phyloP scores from a whole-genome alignment of 257 asterid genomes.

The Paraleonurus japonicus region DNA sequence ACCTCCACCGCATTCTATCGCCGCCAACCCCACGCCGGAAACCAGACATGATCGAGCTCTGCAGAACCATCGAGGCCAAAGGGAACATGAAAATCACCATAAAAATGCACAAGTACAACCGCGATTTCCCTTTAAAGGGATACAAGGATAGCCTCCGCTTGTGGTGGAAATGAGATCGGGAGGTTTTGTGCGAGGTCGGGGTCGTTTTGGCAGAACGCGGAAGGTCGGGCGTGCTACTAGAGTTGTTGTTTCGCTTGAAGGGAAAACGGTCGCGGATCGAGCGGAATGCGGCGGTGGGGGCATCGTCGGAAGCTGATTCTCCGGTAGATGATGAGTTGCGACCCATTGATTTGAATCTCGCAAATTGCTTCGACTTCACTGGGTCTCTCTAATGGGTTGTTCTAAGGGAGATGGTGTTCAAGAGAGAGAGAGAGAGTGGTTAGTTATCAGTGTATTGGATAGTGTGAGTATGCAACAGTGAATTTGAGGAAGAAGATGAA shows the following conservation, averaged over 20 bases:
- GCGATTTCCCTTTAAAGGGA: conserved; percentile 53
- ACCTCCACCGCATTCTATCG: conserved; percentile 64
- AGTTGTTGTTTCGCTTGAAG: conserved; percentile 49
- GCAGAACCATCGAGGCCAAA: conserved; percentile 79
- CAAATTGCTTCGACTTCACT: conserved; percentile 17
- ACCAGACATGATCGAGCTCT: conserved; percentile 78
- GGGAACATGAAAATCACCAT: conserved; percentile 61
- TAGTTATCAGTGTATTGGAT: conserved; percentile 24
- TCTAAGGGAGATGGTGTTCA: conserved; percentile 1
- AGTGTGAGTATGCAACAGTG: conserved; percentile 26
- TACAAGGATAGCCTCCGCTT: conserved; percentile 42
- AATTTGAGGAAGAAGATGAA: conserved; percentile 4
- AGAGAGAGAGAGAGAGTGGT: conserved; percentile 15
- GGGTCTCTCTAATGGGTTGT: conserved; percentile 14
- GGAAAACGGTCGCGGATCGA: conserved; percentile 93
- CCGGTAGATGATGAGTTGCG: conserved; percentile 41
- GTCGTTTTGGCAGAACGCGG: conserved; percentile 45
- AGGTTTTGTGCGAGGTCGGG: conserved; percentile 38
- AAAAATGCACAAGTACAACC: conserved; percentile 61
- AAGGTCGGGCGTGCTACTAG: conserved; percentile 21
- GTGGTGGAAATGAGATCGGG: conserved; percentile 75
- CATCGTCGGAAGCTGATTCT: conserved; percentile 49
- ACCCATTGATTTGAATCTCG: conserved; percentile 38
- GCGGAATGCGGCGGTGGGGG: conserved; percentile 44
- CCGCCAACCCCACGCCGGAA: conserved; percentile 57